These are phyloP conservation scores for Sechiopsis laciniata DNA, from an alignment of 306 rosid genomes.

Conservation along the genomic window DNA sequence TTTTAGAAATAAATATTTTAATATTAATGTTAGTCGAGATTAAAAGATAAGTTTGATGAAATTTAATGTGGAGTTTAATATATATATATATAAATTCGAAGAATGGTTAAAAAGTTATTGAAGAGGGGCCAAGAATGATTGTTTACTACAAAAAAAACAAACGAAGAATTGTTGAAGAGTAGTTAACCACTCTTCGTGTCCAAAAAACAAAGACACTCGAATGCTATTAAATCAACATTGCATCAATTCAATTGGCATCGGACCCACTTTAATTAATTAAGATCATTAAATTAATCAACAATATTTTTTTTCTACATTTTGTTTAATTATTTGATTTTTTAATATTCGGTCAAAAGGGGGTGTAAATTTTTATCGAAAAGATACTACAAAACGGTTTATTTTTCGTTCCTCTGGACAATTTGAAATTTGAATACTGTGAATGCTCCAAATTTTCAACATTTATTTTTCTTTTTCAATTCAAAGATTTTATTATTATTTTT, in stretches of 20 bases:
- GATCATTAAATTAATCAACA: background rate
- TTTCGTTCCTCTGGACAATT: background rate
- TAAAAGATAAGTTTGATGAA: too few species aligned
- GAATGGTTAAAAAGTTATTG: too few species aligned
- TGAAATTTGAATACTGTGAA: background rate
- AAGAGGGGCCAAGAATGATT: too few species aligned
- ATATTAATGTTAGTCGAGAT: too few species aligned
- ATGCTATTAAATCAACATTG: background rate
- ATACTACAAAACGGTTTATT: background rate
- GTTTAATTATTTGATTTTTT: background rate
- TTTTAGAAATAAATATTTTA: too few species aligned
- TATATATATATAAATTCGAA: too few species aligned
- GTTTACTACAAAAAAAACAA: too few species aligned
- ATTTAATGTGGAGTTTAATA: too few species aligned
- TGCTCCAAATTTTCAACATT: background rate
- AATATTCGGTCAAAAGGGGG: background rate
- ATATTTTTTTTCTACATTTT: background rate
- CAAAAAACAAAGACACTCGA: too few species aligned
- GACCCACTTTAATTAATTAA: background rate
- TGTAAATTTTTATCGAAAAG: background rate
- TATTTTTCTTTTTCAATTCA: background rate
- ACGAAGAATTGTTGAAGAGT: too few species aligned
- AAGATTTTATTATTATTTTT: background rate
- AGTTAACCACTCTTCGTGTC: too few species aligned
- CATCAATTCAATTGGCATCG: background rate